Evolutionary conservation across 257 asterid species (phyloP), one percentile per base, ranked within the genome.

Genomic region (Fraxinus cuspidata): DNA sequence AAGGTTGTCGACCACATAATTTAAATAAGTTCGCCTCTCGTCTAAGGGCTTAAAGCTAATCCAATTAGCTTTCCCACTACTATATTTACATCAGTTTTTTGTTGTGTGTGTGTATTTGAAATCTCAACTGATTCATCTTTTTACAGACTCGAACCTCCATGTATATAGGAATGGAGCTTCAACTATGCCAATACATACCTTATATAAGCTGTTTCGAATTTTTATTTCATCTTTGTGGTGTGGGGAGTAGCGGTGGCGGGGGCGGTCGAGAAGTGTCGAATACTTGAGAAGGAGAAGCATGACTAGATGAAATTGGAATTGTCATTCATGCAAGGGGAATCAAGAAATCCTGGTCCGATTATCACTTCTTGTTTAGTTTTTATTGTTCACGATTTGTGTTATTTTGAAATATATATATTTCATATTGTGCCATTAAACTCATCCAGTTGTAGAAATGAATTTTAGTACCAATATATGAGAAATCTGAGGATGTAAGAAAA

Each of bases 301-400:
- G 75, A 34, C 65, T 34, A 34, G 27, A 4, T 15, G 69, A 60
- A 56, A 7, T n/a, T 8, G 69, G 32, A 63, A 63, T 63, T 25
- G 25, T 23, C 18, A 63, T 37, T 31, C 66, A 35, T 79, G 84
- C 85, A 80, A 82, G 86, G 87, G 90, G 90, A 87, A 87, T 87
- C 84, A 87, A 87, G 90, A 82, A 66, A 78, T 77, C 87, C 82
- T 87, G 90, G 90, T 87, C 90, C 90, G 90, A 84, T 68, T 79
- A 15, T 28, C 64, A 64, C 35, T 44, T 60, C 67, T 34, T 60
- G 69, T 40, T 70, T 4, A 49, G 23, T 32, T 12, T 75, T 28
- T 7, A 28, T 51, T 70, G 35, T 70, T 19, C 3, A 15, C 25
- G 66, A 18, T 5, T 53, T 70, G 25, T 32, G 29, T 65, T n/a